A percentile compares a stretch with the other conserved stretches of the same genome.
Conservation (phyloP, 805 yeast genomes). For the Metschnikowia amazonensis region DNA sequence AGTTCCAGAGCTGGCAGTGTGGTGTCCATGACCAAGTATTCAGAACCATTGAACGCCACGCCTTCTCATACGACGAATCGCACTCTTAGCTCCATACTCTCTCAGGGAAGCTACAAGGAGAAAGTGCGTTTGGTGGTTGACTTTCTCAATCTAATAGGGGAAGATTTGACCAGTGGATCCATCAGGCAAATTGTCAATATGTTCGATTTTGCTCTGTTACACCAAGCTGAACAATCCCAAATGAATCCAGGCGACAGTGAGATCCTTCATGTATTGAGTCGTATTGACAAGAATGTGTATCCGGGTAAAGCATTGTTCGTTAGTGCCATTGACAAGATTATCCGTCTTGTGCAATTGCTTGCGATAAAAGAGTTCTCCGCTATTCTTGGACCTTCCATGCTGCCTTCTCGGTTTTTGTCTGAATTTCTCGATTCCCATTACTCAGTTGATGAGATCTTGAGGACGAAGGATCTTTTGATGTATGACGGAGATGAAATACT, state of each 20-base stretch:
- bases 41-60: neutral
- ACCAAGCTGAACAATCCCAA: constrained; percentile 1
- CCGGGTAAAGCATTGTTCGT: constrained; percentile 16
- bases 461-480: constrained; percentile 9
- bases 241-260: constrained; percentile 6
- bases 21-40: constrained; percentile 12
- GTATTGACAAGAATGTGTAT: constrained; percentile 12
- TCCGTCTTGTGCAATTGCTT: constrained; percentile 14
- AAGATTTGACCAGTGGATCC: constrained; percentile 9
- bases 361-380: constrained; percentile 6
- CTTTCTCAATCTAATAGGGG: constrained; percentile 8
- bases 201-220: constrained; percentile 10
- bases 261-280: constrained; percentile 6
- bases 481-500: constrained; percentile 1
- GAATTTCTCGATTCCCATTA: constrained; percentile 8
- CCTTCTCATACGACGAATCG: neutral
- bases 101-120: constrained; percentile 19
- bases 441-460: constrained; percentile 9
- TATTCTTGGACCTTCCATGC: constrained; percentile 1
- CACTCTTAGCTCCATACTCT: constrained; percentile 13
- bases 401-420: constrained; percentile 3
- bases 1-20: constrained; percentile 16
- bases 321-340: constrained; percentile 14
- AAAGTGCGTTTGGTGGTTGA: constrained; percentile 15
- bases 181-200: constrained; percentile 7